Evolutionary conservation across 1,139 yeast genomes (phyloP).

Genomic region (Debaryomycetaceae sp.): DNA sequence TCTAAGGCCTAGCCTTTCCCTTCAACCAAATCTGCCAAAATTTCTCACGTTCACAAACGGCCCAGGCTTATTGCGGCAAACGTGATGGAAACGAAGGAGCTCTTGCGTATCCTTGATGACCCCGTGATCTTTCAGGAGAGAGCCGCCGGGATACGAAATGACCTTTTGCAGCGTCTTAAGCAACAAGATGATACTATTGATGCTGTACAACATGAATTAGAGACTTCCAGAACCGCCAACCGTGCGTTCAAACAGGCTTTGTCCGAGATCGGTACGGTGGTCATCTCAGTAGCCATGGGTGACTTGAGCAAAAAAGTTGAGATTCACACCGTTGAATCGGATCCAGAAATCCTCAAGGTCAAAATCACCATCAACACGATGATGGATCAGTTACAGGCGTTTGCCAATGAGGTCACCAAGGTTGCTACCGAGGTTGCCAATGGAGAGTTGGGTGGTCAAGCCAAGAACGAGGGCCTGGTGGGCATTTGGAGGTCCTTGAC

Average conservation of each 20-base stretch:
- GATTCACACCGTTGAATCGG: slow-evolving; percentile 67
- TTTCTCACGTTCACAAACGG: slow-evolving; percentile 16
- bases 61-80: slow-evolving; percentile 11
- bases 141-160: slow-evolving; percentile 29
- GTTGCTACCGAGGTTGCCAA: slow-evolving; percentile 84
- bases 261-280: slow-evolving; percentile 76
- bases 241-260: slow-evolving; percentile 74
- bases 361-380: slow-evolving; percentile 79
- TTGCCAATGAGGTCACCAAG: slow-evolving; percentile 78
- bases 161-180: slow-evolving; percentile 26
- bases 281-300: slow-evolving; percentile 81
- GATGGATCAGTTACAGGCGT: slow-evolving; percentile 83
- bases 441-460: slow-evolving; percentile 87
- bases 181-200: slow-evolving; percentile 28
- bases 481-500: slow-evolving; percentile 86
- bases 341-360: slow-evolving; percentile 71
- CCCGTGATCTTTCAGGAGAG: slow-evolving; percentile 33
- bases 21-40: slow-evolving; percentile 12
- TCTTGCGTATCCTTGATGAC: slow-evolving; percentile 36
- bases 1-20: too few relatives aligned
- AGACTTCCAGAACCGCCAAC: slow-evolving; percentile 59
- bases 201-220: slow-evolving; percentile 37
- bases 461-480: slow-evolving; percentile 75
- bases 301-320: slow-evolving; percentile 75
- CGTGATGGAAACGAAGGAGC: slow-evolving; percentile 27